Evolutionary conservation across 805 yeast genomes (phyloP), one percentile per base, ranked within the genome.

Genomic region (Priceomyces melissophilus): DNA sequence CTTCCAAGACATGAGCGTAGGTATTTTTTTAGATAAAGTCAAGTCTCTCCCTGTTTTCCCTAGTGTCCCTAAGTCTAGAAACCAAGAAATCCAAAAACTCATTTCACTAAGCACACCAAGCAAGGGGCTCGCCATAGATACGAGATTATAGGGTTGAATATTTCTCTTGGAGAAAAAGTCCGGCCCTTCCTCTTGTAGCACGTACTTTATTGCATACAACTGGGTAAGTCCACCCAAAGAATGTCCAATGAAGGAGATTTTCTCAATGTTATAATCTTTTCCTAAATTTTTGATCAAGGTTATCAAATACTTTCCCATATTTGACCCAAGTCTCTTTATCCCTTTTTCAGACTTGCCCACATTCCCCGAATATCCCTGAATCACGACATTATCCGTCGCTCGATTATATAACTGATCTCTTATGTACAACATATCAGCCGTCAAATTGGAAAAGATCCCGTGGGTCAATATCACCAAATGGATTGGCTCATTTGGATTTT

Each of bases 31-130:
- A 55, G 58, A 60, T 25, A 70, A 54, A 4, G 75, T 67, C 41
- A 70, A 53, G 48, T 70, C 76, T 28, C 75, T 55, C 2, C 76
- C 76, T 1, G 75, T 70, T 41, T 63, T 67, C 11, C 76, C 76
- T 32, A 70, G 49, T 1, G 74, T 67, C 5, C 76, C 76, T 20
- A 70, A 42, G 44, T 69, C 74, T 35, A 70, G 52, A 33, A 69
- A 64, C 71, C 72, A 66, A 23, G 65, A 55, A 25, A 69, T 57
- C 33, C 60, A 38, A 32, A 68, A 58, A 43, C 69, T 67, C 54
- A 65, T 56, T 43, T 70, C 76, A 49, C 62, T 61, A 35, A 69
- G 52, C 2, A 70, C 60, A 4, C 76, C 76, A 17, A 70, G 53
- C 37, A 69, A 50, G 9, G 76, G 76, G 32, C 66, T 55, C 11